Percentiles rank a stretch among this genome's conserved stretches.
Conservation (phyloP, 164 flowering plant species). For the Umbilicus rupestris region DNA sequence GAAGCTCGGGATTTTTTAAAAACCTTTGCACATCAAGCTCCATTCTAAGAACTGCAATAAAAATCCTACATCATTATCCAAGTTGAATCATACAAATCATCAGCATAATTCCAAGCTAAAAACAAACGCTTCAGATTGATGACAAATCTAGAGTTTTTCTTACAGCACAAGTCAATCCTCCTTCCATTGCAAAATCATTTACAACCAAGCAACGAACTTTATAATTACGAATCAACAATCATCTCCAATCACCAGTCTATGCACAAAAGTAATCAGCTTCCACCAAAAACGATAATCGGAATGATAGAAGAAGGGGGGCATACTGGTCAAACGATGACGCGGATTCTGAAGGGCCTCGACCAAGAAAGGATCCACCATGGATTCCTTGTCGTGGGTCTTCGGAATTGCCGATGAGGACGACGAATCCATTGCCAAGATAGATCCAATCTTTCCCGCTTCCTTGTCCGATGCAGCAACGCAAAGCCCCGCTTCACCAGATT, state of each 20-base stretch:
- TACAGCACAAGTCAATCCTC: not conserved
- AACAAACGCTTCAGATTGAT: too few relatives aligned
- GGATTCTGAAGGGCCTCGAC: conserved; percentile 90
- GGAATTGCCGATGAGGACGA: conserved; percentile 8
- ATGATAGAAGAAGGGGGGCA: conserved; percentile 10
- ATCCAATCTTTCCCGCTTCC: conserved; percentile 4
- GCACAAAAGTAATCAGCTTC: too few relatives aligned
- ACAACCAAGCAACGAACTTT: not conserved
- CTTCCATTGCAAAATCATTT: not conserved
- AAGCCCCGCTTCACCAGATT: not conserved
- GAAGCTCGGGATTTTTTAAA: conserved; percentile 55
- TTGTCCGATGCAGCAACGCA: too few relatives aligned
- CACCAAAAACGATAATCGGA: too few relatives aligned
- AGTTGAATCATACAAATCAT: too few relatives aligned
- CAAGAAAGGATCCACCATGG: conserved; percentile 72
- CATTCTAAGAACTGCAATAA: conserved; percentile 23
- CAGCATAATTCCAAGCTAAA: too few relatives aligned
- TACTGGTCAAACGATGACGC: too few relatives aligned
- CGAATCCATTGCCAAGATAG: conserved; percentile 13
- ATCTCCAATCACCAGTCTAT: too few relatives aligned
- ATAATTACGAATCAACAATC: not conserved
- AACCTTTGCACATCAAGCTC: conserved; percentile 88
- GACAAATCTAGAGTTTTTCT: not conserved
- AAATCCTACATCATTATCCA: not conserved
- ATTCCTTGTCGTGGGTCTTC: conserved; percentile 10